A percentile compares a stretch with the other conserved stretches of the same genome.
phyloP scores from a whole-genome alignment of 768 basidiomycete genomes.

The Mycena alexandri region DNA sequence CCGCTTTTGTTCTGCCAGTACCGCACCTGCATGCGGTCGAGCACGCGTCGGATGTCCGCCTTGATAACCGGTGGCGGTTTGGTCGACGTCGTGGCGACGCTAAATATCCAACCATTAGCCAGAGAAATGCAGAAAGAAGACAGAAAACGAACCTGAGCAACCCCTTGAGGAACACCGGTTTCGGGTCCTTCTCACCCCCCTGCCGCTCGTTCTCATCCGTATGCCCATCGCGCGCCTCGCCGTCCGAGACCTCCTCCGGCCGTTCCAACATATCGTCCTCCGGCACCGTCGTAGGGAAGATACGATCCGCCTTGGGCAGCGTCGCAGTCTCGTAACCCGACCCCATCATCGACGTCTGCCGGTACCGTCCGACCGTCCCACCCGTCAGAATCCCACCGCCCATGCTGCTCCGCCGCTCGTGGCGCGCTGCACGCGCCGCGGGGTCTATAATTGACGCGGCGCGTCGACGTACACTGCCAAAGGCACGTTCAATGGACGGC shows the following conservation, averaged over 20 bases:
- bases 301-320: slow-evolving; percentile 55
- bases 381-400: slow-evolving; percentile 68
- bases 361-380: slow-evolving; percentile 75
- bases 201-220: slow-evolving; percentile 64
- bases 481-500: slow-evolving; percentile 66
- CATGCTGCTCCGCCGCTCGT: slow-evolving; percentile 84
- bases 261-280: slow-evolving; percentile 49
- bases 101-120: slow-evolving; percentile 42
- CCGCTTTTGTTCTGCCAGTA: slow-evolving; percentile 92
- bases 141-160: slow-evolving; percentile 80
- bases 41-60: slow-evolving; percentile 85
- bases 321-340: slow-evolving; percentile 62
- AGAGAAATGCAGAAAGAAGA: slow-evolving; percentile 2
- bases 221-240: slow-evolving; percentile 52
- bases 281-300: slow-evolving; percentile 66
- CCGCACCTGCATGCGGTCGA: slow-evolving; percentile 96
- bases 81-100: slow-evolving; percentile 95
- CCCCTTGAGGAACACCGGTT: slow-evolving; percentile 96
- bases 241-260: slow-evolving; percentile 56
- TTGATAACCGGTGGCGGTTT: slow-evolving; percentile 87
- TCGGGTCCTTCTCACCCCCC: slow-evolving; percentile 79
- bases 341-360: slow-evolving; percentile 68
- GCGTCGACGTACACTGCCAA: slow-evolving; percentile 73
- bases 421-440: slow-evolving; percentile 68
- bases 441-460: slow-evolving; percentile 86